A percentile compares a stretch with the other conserved stretches of the same genome.
Evolutionary conservation across 768 basidiomycete species (phyloP).

Genomic region (Sarcodon sp.): DNA sequence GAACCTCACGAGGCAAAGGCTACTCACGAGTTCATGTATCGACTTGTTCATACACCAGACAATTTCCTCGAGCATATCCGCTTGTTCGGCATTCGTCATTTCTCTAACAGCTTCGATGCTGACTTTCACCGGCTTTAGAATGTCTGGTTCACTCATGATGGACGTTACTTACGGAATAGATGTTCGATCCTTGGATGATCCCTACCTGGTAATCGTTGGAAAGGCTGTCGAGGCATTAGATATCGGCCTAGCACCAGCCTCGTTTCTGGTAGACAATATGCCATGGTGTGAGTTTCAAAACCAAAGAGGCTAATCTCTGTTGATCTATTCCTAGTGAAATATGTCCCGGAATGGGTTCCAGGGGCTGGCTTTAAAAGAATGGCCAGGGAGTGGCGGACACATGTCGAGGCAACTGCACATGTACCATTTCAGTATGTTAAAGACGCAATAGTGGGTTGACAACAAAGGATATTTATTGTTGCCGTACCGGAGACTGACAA

Average conservation of each 20-base stretch:
- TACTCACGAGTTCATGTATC: constrained; percentile 1
- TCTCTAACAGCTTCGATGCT: neutral
- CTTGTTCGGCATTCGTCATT: constrained; percentile 3
- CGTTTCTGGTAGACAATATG: constrained; percentile 20
- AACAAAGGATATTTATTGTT: neutral
- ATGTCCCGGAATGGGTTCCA: constrained; percentile 10
- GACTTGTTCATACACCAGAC: constrained; percentile 4
- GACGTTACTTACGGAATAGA: constrained; percentile 9
- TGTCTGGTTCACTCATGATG: constrained; percentile 7
- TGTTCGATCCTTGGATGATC: constrained; percentile 6
- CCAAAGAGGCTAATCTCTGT: neutral
- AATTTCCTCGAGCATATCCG: constrained; percentile 6
- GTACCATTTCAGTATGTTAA: constrained; percentile 6
- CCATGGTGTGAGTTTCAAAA: constrained; percentile 3
- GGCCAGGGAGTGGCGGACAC: neutral
- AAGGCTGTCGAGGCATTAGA: neutral
- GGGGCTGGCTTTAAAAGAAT: constrained; percentile 10
- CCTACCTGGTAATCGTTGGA: constrained; percentile 6
- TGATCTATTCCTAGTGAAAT: constrained; percentile 4
- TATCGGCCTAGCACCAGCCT: constrained; percentile 13
- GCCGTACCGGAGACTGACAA: too few relatives aligned
- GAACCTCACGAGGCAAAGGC: neutral
- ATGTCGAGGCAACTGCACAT: neutral
- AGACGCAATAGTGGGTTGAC: constrained; percentile 1
- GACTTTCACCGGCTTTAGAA: constrained; percentile 1